Evolutionary conservation across 1,284 basidiomycete genomes (phyloP), one percentile per base, ranked within the genome.

Genomic region (Apiotrichum siamense): DNA sequence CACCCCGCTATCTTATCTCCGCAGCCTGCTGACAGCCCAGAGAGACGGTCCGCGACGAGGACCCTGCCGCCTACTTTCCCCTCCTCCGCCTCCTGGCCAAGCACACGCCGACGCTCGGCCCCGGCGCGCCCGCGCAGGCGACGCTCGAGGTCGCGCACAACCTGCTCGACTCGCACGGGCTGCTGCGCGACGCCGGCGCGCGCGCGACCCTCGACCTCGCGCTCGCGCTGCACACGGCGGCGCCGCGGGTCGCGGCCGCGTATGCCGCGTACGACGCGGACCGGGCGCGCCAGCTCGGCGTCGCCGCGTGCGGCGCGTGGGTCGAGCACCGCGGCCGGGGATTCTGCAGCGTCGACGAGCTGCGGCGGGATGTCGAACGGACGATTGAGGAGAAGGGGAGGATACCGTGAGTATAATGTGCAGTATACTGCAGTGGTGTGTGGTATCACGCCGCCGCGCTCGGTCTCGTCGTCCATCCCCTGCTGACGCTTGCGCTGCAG

Each of bases 241-340:
- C 64, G 5, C 70, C 67, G 15, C 64, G 60, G 41, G 69, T 75
- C 20, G 65, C 67, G 44, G 73, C 67, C 2, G 64, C 61, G 37
- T 74, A 67, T 50, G 61, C 53, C 15, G 69, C 58, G 49, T 74
- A 69, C 48, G 58, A 64, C 23, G 44, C 54, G 15, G 77, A 79
- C 2, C 21, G 17, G 32, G 70, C 81, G 2, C 79, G 87, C 57
- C 77, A 78, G 1, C 68, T 88, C 10, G 71, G 82, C 31, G 70
- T 74, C 12, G 66, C 18, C 3, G 68, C 70, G 0, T 92, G 90
- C 64, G 82, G 78, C 1, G 85, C 84, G 18, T 94, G 89, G 90
- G 84, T 93, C 4, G 87, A 92, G 54, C 92, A 88, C 85, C 84
- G 86, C 61, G 87, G 88, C 0, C 75, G 82, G 52, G 78, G 82